Base-by-base conservation (phyloP, 2,329 filamentous ascomycete genomes). In the Trichophyton rubrum region DNA sequence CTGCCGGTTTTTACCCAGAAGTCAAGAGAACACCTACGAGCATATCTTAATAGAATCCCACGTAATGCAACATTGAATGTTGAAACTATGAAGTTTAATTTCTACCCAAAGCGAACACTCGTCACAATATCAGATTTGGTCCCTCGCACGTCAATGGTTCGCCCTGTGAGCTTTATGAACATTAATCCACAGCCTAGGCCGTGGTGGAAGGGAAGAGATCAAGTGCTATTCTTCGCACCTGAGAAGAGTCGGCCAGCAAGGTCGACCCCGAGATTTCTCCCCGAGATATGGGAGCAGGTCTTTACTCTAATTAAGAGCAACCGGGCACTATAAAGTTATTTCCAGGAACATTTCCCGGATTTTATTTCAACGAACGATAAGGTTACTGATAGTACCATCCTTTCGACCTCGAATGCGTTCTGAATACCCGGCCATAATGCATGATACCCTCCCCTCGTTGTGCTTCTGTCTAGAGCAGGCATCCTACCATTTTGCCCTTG, bases 1-100 rank as follows among this genome's bases (percentile, higher is more conserved):
- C 77, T 91, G 1, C 89, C 89, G 0, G 70, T 77, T 0, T 81
- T 80, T 65, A 87, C 86, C 15, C 82, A 87, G 51, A 72, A 78
- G 43, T 87, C 85, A 0, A 80, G 80, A 38, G 74, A 77, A 60
- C 68, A 71, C 17, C 72, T 75, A 15, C 63, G 75, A 47, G 70
- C 73, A 61, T 79, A 78, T 65, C 72, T 74, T 0, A 73, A 73
- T 59, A 73, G 74, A 45, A 67, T 79, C 2, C 77, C 77, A 0
- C 69, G 71, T 5, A 75, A 73, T 8, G 75, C 77, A 5, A 72
- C 69, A 7, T 62, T 79, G 20, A 74, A 73, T 49, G 68, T 79
- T 58, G 75, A 73, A 41, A 79, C 75, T 1, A 77, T 78, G 70
- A 73, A 73, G 40, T 72, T 74, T 60, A 77, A 74, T 4, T 73